A percentile compares a stretch with the other conserved stretches of the same genome.
Evolutionary conservation across 805 yeast species (phyloP).

Genomic region (Dipodascus geniculatus): DNA sequence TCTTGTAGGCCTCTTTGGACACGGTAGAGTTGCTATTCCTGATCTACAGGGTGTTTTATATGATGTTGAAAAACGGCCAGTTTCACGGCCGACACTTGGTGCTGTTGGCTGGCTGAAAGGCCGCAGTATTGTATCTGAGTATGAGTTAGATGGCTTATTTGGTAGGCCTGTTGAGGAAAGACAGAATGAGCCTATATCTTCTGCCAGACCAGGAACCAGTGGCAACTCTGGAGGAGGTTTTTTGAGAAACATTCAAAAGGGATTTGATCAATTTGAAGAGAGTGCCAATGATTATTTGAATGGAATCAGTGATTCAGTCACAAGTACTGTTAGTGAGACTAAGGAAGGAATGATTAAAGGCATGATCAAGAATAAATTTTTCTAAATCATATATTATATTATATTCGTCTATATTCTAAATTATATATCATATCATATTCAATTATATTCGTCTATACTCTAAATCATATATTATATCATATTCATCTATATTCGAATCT

Average conservation of each 20-base stretch:
- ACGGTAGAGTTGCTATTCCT: slow-evolving; percentile 23
- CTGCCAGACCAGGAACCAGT: neutral
- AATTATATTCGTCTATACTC: too few species aligned
- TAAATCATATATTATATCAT: too few species aligned
- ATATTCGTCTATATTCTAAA: too few species aligned
- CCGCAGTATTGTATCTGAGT: slow-evolving; percentile 35
- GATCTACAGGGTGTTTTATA: slow-evolving; percentile 46
- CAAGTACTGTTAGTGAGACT: slow-evolving; percentile 23
- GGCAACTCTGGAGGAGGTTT: slow-evolving; percentile 17
- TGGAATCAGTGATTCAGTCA: slow-evolving; percentile 16
- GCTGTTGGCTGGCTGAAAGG: slow-evolving; percentile 85
- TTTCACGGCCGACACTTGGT: slow-evolving; percentile 70
- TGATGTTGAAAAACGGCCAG: slow-evolving; percentile 54
- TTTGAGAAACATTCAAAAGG: slow-evolving; percentile 30
- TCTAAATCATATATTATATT: too few species aligned
- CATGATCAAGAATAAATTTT: slow-evolving; percentile 15
- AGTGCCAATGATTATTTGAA: slow-evolving; percentile 34
- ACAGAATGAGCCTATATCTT: neutral
- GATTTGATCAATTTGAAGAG: slow-evolving; percentile 35
- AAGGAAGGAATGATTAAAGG: slow-evolving; percentile 15
- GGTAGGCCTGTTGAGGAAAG: slow-evolving; percentile 19
- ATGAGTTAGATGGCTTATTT: slow-evolving; percentile 24
- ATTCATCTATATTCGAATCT: too few species aligned
- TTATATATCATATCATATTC: too few species aligned
- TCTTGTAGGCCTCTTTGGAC: slow-evolving; percentile 39